A percentile compares a stretch with the other conserved stretches of the same genome.
Evolutionary conservation across 2,329 filamentous ascomycete species (phyloP).

Genomic region (Aspergillus pseudotamarii): DNA sequence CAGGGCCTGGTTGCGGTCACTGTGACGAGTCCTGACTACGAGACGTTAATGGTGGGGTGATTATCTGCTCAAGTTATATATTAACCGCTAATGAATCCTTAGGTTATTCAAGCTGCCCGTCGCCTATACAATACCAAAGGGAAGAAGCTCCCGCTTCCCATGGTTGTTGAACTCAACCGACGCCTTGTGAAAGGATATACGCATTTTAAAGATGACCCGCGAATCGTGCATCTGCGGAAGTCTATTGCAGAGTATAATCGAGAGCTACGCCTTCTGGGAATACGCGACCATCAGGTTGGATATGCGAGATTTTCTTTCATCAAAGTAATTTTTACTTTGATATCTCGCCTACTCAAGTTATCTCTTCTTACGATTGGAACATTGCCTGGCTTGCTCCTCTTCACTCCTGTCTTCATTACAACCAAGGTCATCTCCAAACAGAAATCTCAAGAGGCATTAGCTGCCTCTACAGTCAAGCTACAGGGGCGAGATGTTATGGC

Average conservation of each 20-base stretch:
- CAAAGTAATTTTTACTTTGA: constrained; percentile 72
- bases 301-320: constrained; percentile 82
- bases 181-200: constrained; percentile 89
- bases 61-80: not conserved
- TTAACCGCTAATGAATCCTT: constrained; percentile 32
- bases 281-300: constrained; percentile 92
- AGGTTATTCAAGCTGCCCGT: constrained; percentile 88
- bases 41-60: constrained; percentile 77
- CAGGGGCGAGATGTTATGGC: constrained; percentile 88
- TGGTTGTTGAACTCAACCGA: constrained; percentile 92
- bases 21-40: constrained; percentile 89
- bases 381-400: constrained; percentile 82
- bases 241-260: constrained; percentile 84
- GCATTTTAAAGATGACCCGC: constrained; percentile 85
- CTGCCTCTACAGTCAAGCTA: constrained; percentile 84
- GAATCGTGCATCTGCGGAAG: constrained; percentile 74
- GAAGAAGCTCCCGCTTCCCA: constrained; percentile 87
- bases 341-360: constrained; percentile 81
- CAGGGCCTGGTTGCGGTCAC: constrained; percentile 85
- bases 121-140: constrained; percentile 92
- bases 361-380: constrained; percentile 75
- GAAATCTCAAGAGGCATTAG: constrained; percentile 81
- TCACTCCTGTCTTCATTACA: constrained; percentile 83
- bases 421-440: constrained; percentile 79
- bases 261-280: constrained; percentile 78